Conservation (phyloP, 2,329 filamentous ascomycete species). For the Ciborinia camelliae region DNA sequence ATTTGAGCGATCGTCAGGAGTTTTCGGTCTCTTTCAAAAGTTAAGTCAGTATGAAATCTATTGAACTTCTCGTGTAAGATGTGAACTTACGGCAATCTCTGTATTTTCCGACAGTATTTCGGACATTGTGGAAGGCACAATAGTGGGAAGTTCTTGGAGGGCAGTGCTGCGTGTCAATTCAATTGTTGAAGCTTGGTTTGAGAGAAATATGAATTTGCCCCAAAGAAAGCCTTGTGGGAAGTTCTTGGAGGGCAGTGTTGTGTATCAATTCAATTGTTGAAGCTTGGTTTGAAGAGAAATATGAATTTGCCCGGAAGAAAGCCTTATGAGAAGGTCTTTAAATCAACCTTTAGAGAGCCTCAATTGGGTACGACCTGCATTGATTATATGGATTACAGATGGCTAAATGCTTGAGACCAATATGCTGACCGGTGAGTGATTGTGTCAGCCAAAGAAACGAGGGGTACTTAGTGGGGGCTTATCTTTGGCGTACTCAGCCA, state of each 20-base stretch:
- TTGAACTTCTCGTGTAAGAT: neutral
- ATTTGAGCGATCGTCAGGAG: conserved; percentile 10
- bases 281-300: neutral
- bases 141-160: neutral
- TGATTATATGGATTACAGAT: neutral
- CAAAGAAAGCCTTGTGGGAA: no score
- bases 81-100: conserved; percentile 1
- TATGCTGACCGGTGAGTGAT: neutral
- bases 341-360: conserved; percentile 6
- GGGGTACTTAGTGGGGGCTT: neutral
- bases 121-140: neutral
- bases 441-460: neutral
- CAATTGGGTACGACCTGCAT: neutral
- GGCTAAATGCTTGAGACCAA: neutral
- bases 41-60: neutral
- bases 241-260: no score
- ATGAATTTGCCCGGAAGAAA: neutral
- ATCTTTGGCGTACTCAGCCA: neutral
- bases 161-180: neutral
- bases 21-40: neutral
- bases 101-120: neutral
- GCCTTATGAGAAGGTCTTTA: neutral
- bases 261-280: neutral
- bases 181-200: neutral
- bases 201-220: neutral